Conservation (phyloP, 257 asterid species). For the Nicotiana paniculata region DNA sequence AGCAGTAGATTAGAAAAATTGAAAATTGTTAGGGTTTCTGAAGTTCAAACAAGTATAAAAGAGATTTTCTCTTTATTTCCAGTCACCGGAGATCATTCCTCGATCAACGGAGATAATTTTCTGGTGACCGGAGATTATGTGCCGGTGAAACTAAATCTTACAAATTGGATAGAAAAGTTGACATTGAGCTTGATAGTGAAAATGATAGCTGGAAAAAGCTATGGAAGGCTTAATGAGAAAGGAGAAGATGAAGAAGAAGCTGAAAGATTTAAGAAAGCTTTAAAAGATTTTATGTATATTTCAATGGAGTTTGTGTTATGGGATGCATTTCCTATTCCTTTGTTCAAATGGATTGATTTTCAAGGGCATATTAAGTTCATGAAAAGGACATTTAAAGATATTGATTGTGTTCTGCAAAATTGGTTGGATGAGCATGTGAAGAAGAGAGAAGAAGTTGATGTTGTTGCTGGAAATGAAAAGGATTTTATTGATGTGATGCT, state of each 20-base stretch:
- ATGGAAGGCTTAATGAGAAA: background rate
- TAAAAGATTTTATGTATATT: conserved; percentile 9
- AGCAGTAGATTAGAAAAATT: conserved; percentile 8
- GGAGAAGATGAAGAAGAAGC: conserved; percentile 9
- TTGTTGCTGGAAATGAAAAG: background rate
- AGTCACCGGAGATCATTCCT: background rate
- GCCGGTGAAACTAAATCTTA: background rate
- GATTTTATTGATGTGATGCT: conserved; percentile 17
- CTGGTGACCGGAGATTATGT: background rate
- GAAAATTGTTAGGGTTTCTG: conserved; percentile 5
- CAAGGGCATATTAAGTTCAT: conserved; percentile 7
- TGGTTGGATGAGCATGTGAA: conserved; percentile 14
- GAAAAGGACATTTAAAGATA: conserved; percentile 2
- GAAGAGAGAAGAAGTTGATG: background rate
- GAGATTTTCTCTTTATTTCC: background rate
- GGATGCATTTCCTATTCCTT: conserved; percentile 2
- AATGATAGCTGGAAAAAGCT: conserved; percentile 14
- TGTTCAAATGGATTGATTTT: conserved; percentile 12
- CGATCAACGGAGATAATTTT: background rate
- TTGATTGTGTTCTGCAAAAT: conserved; percentile 1
- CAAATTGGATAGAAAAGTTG: conserved; percentile 7
- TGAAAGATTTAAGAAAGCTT: conserved; percentile 1
- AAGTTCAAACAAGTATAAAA: background rate
- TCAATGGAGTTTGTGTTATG: background rate
- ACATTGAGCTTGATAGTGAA: conserved; percentile 10